Percentiles rank a stretch among this genome's conserved stretches.
These are phyloP conservation scores for Periconia digitata DNA, from an alignment of 2,329 filamentous ascomycete genomes.

Conservation along the genomic window DNA sequence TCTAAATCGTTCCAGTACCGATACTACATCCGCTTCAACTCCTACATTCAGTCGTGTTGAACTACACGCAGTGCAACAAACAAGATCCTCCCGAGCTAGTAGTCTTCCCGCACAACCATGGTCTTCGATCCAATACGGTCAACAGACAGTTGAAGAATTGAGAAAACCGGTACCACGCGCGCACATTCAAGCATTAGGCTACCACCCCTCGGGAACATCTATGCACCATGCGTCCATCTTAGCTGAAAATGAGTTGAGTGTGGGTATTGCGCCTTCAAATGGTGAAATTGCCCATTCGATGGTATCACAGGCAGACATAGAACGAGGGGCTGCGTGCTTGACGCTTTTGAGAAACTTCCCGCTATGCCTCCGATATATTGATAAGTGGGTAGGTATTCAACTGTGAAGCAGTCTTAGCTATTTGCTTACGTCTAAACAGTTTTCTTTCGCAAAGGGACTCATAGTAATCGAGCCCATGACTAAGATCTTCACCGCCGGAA, in stretches of 20 bases:
- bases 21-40: background rate
- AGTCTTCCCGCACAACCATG: slow-evolving; percentile 18
- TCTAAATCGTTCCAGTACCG: background rate
- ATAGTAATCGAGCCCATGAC: slow-evolving; percentile 40
- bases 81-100: slow-evolving; percentile 12
- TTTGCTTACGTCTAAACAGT: slow-evolving; percentile 12
- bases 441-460: slow-evolving; percentile 32
- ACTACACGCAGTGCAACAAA: background rate
- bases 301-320: slow-evolving; percentile 25
- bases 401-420: background rate
- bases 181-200: slow-evolving; percentile 9
- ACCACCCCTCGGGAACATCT: slow-evolving; percentile 16
- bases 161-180: slow-evolving; percentile 15
- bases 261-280: slow-evolving; percentile 22
- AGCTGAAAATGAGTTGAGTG: slow-evolving; percentile 28
- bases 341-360: slow-evolving; percentile 28
- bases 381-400: slow-evolving; percentile 21
- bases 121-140: slow-evolving; percentile 12
- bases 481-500: slow-evolving; percentile 27
- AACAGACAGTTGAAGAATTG: slow-evolving; percentile 18
- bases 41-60: background rate
- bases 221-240: slow-evolving; percentile 30
- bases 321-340: slow-evolving; percentile 30
- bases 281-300: background rate
- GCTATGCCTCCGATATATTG: slow-evolving; percentile 30